Percentiles rank a stretch among this genome's conserved stretches.
Conservation (phyloP, 176 grass and related monocot species). For the Eragrostis curvula region DNA sequence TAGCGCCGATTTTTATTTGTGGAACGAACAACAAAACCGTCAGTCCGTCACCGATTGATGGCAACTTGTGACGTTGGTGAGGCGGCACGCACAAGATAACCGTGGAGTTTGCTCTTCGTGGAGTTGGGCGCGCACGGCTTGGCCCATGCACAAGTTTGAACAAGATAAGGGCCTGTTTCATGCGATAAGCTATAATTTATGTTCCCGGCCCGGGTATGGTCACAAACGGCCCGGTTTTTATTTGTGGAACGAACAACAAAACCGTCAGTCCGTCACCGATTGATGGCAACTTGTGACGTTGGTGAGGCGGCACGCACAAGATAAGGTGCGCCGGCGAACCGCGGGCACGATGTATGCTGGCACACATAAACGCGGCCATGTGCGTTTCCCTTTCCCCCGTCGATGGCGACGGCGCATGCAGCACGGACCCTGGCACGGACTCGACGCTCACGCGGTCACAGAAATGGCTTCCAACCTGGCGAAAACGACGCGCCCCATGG, state of each 20-base stretch:
- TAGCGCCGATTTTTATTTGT: too few species aligned
- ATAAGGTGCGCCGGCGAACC: not conserved
- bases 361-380: slow-evolving; percentile 31
- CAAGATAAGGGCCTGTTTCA: too few species aligned
- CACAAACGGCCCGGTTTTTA: not conserved
- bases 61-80: not conserved
- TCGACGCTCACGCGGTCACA: slow-evolving; percentile 14
- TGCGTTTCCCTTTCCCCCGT: not conserved
- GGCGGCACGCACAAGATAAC: not conserved
- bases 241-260: too few species aligned
- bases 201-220: too few species aligned
- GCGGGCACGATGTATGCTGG: not conserved
- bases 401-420: slow-evolving; percentile 20
- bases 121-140: too few species aligned
- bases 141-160: too few species aligned
- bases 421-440: not conserved
- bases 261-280: not conserved
- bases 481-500: slow-evolving; percentile 41
- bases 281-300: not conserved
- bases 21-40: not conserved
- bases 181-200: too few species aligned
- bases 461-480: slow-evolving; percentile 47
- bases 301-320: not conserved
- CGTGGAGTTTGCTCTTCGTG: too few species aligned
- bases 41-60: not conserved